Percentiles rank a stretch among this genome's conserved stretches.
Conservation (phyloP, 1,284 basidiomycete species). For the Cutaneotrichosporon cyanovorans region DNA sequence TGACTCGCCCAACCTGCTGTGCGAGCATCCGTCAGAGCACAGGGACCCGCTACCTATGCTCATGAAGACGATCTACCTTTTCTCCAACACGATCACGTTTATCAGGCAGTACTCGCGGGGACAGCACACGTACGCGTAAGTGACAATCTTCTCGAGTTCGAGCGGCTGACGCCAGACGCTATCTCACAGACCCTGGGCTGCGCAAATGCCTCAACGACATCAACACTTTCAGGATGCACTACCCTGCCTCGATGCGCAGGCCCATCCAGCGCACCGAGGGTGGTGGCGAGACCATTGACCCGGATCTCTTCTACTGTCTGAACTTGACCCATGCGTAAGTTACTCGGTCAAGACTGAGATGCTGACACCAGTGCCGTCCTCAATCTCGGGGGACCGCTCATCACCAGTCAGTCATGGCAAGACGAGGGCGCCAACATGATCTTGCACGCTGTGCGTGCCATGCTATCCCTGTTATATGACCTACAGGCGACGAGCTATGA, state of each 20-base stretch:
- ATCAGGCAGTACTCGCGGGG: slow-evolving; percentile 32
- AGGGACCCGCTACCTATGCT: slow-evolving; percentile 53
- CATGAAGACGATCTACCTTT: slow-evolving; percentile 54
- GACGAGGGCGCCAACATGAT: slow-evolving; percentile 32
- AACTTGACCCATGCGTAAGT: slow-evolving; percentile 23
- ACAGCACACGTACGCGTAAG: slow-evolving; percentile 21
- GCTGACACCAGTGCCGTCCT: slow-evolving; percentile 17
- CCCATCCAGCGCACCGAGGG: slow-evolving; percentile 17
- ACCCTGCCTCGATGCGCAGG: slow-evolving; percentile 28
- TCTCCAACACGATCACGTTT: slow-evolving; percentile 46
- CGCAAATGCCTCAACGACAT: slow-evolving; percentile 28
- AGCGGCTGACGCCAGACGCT: slow-evolving; percentile 14
- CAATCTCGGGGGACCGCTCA: slow-evolving; percentile 31
- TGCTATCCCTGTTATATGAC: slow-evolving; percentile 38
- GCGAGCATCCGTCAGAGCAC: slow-evolving; percentile 25
- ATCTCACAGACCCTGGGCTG: slow-evolving; percentile 25
- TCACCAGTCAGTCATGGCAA: slow-evolving; percentile 33
- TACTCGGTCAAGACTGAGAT: too few relatives aligned
- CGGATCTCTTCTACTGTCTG: slow-evolving; percentile 28
- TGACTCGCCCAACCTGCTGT: slow-evolving; percentile 18
- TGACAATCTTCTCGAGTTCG: neutral
- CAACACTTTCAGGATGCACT: slow-evolving; percentile 30
- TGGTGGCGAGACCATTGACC: slow-evolving; percentile 20
- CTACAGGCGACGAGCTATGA: slow-evolving; percentile 37
- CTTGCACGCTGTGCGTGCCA: slow-evolving; percentile 34